These are phyloP conservation scores for Massariosphaeria phaeospora DNA, from an alignment of 495 filamentous ascomycete genomes.

Conservation along the genomic window DNA sequence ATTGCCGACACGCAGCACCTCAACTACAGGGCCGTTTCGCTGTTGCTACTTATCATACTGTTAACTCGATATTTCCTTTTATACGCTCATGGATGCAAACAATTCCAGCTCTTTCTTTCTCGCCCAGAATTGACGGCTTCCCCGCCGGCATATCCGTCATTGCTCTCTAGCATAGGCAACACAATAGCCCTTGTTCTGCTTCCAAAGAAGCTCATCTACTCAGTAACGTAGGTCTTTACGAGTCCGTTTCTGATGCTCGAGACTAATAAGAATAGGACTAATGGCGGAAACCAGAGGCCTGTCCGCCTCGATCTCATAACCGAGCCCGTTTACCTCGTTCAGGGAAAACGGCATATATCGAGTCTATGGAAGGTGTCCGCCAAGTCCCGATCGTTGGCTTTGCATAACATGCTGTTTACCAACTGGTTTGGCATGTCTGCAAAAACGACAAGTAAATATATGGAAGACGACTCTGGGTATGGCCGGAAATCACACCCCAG, in stretches of 20 bases:
- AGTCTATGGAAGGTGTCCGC: background rate
- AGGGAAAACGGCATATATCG: background rate
- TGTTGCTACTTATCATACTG: background rate
- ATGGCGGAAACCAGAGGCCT: background rate
- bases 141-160: background rate
- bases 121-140: background rate
- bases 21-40: background rate
- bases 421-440: background rate
- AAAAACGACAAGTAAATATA: background rate
- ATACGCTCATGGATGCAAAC: background rate
- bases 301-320: background rate
- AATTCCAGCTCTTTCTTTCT: background rate
- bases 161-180: background rate
- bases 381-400: background rate
- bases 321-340: background rate
- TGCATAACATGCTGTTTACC: background rate
- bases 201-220: background rate
- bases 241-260: background rate
- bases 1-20: too few species aligned
- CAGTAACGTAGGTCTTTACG: background rate
- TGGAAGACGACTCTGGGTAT: background rate
- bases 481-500: background rate
- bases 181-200: background rate
- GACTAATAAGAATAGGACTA: background rate
- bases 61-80: background rate